Evolutionary conservation across 495 filamentous ascomycete species (phyloP), one percentile per base, ranked within the genome.

Genomic region (Hypoxylon intermedium): DNA sequence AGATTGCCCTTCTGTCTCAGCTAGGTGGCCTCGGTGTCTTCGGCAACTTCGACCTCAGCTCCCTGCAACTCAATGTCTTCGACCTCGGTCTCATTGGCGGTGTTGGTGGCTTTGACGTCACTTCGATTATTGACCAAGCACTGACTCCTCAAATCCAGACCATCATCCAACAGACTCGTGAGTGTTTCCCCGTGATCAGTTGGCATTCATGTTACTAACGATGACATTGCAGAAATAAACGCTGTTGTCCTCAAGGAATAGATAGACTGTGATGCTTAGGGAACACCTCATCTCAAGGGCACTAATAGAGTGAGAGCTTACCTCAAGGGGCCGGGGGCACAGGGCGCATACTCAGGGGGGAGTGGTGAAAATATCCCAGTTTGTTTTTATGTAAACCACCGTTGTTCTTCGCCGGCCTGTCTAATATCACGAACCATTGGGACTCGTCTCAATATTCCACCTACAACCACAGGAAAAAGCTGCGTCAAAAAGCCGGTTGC

Each of bases 11-110:
- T 18, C 66, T 80, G 57, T 69, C 75, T 15, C 65, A 75, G 60
- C 67, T 78, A 53, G 66, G 70, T 58, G 65, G 74, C 60, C 71
- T 75, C 51, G 77, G 77, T 36, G 44, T 80, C 52, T 72, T 78
- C 73, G 59, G 71, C 63, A 69, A 72, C 63, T 77, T 80, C 55
- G 76, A 78, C 60, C 72, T 79, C 40, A 53, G 56, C 55, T 28
- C 54, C n/a, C 70, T 79, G 44, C 65, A 74, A 43, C 66, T 79
- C 16, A 60, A 66, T 62, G 60, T 63, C n/a, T 67, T 78, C 65
- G 63, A 76, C 66, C 64, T 78, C 23, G 75, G 74, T 18, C 66
- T 78, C 45, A 63, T 79, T 53, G 61, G 66, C 54, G 65, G 69
- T 51, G 58, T 78, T 30, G 72, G 74, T 26, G 52, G 65, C 43